Evolutionary conservation across 2,329 filamentous ascomycete species (phyloP), one percentile per base, ranked within the genome.

Genomic region (Xylariaceae sp.): DNA sequence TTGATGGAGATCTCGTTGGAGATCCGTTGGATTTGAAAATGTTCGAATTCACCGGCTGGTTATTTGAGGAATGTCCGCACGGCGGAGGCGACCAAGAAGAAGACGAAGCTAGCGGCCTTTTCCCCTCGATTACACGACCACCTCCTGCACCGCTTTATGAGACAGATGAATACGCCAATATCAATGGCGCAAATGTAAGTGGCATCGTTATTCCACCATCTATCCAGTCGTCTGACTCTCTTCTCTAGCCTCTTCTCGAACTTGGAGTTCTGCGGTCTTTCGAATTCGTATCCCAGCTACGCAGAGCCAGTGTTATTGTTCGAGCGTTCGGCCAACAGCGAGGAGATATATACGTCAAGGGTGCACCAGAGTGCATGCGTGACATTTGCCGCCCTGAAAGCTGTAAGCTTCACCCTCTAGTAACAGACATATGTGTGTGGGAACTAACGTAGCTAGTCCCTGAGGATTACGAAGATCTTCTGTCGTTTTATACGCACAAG

Each of bases 1-100:
- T 99, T 12, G 91, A 97, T 58, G 87, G 83, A 47, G 91, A 96
- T 67, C 80, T 97, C 41, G 80, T 99, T 35, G 94, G 94, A 1
- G 94, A 99, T 66, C 94, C 95, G 3, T 77, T 99, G 1, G 94
- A 99, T 69, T 78, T 96, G 54, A 97, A 97, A 69, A 99, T 99
- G 94, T 99, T 99, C 68, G 87, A 96, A 61, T 99, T 96, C 63
- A 97, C 94, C 0, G 81, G 82, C 4, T 99, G 94, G 94, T 81
- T 83, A 3, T 99, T 89, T 63, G 88, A 96, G 68, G 94, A 99
- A 74, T 90, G 91, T 2, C 85, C 85, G 45, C 85, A 91, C 62
- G 79, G 80, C 50, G 72, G 78, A 29, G 80, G 79, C 31, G 82
- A 82, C 50, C 78, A 78, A 42, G 84, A 88, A 48, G 86, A 89